Conservation (phyloP, 2,329 filamentous ascomycete genomes). For the Fusarium secorum region DNA sequence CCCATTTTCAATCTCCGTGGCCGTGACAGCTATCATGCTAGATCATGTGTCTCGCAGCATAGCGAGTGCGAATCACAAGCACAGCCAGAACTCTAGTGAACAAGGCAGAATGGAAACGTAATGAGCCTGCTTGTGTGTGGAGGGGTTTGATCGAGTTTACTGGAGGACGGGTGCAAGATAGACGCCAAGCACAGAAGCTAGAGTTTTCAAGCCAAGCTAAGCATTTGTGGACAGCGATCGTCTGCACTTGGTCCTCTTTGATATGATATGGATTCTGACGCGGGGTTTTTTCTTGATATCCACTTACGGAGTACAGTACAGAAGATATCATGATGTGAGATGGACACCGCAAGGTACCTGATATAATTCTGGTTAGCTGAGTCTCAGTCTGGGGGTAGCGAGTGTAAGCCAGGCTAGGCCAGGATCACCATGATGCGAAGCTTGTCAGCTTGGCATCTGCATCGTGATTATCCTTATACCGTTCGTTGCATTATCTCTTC, state of each 20-base stretch:
- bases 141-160: conserved; percentile 12
- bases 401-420: not conserved
- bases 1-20: conserved; percentile 17
- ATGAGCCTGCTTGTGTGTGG: conserved; percentile 25
- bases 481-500: not conserved
- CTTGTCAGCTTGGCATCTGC: conserved; percentile 4
- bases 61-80: conserved; percentile 5
- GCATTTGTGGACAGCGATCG: conserved; percentile 29
- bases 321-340: conserved; percentile 32
- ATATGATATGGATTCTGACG: conserved; percentile 23
- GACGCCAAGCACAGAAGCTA: conserved; percentile 22
- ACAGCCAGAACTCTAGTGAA: not conserved
- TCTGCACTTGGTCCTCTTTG: conserved; percentile 26
- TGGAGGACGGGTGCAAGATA: conserved; percentile 20
- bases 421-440: conserved; percentile 3
- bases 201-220: conserved; percentile 28
- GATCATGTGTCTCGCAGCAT: not conserved
- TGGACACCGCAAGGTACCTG: conserved; percentile 29
- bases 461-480: not conserved
- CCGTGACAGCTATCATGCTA: conserved; percentile 1
- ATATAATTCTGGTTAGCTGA: conserved; percentile 26
- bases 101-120: conserved; percentile 29
- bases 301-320: conserved; percentile 9
- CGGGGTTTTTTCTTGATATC: conserved; percentile 33
- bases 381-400: conserved; percentile 25